phyloP scores from a whole-genome alignment of 768 basidiomycete genomes.

The Pleurotus djamor region DNA sequence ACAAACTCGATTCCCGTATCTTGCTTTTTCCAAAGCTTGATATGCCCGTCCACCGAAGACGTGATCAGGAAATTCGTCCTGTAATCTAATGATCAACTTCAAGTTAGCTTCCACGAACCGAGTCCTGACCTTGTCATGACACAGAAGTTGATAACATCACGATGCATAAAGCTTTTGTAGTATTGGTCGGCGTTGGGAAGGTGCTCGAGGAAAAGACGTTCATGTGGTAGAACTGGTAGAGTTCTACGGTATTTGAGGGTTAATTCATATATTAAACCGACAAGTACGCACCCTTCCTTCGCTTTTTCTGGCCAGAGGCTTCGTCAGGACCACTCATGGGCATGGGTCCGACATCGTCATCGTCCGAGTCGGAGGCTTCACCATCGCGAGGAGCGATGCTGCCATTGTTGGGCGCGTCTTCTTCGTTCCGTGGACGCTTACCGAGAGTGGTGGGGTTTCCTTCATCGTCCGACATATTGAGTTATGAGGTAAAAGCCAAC shows the following conservation, averaged over 20 bases:
- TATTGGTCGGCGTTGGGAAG: slow-evolving; percentile 92
- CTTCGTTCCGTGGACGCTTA: slow-evolving; percentile 37
- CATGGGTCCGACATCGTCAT: slow-evolving; percentile 40
- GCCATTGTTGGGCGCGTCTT: slow-evolving; percentile 9
- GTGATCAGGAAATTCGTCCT: slow-evolving; percentile 95
- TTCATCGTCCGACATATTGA: slow-evolving; percentile 28
- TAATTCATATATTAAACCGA: slow-evolving; percentile 11
- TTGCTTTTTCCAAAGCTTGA: slow-evolving; percentile 99
- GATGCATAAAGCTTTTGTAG: slow-evolving; percentile 97
- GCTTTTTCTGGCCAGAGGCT: slow-evolving; percentile 58
- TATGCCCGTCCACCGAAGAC: slow-evolving; percentile 90
- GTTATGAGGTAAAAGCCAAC: no score
- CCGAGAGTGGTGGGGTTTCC: slow-evolving; percentile 38
- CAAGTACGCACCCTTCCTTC: slow-evolving; percentile 68
- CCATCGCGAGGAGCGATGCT: not conserved
- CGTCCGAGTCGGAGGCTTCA: not conserved
- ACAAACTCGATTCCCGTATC: slow-evolving; percentile 95
- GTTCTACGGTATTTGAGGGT: slow-evolving; percentile 30
- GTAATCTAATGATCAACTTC: not conserved
- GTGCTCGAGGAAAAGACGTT: slow-evolving; percentile 89
- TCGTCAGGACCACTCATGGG: slow-evolving; percentile 56
- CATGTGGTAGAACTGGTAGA: slow-evolving; percentile 83
- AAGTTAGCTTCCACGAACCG: not conserved
- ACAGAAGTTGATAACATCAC: slow-evolving; percentile 86
- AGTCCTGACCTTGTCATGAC: slow-evolving; percentile 79